Base-by-base conservation (phyloP, 2,329 filamentous ascomycete genomes). In the Scopulariopsis brevicaulis region DNA sequence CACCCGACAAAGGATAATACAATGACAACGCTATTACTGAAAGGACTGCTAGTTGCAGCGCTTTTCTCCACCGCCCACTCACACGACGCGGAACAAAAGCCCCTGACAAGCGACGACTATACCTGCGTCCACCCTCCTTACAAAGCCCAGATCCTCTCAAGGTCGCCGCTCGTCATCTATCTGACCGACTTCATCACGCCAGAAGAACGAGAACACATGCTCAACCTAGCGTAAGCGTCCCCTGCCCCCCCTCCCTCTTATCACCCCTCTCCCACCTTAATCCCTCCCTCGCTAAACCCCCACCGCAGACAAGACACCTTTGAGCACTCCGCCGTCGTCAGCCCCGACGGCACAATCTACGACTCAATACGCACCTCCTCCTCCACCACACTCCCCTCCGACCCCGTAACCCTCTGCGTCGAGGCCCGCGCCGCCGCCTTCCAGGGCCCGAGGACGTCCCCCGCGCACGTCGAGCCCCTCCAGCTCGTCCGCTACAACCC, bases 161-260 rank as follows among this genome's bases (percentile, higher is more conserved):
- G 73, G 46, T 77, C 76, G 4, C 77, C 77, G 8, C 65, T 79
- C 3, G 74, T 79, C 2, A 72, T 80, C 37, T 80, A 80, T 63
- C 68, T 80, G 24, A 69, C 71, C 61, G 69, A 74, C 62, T 79
- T 80, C 59, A 57, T 80, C 32, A 76, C 73, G 0, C 57, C 64
- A 5, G 63, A 66, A 1, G 77, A 80, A 63, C 68, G 72, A 0
- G 60, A 63, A 14, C 72, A 78, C 61, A 65, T 80, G 7, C 68
- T 72, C 34, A 65, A 69, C 1, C 65, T 75, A n/a, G 75, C 73
- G 74, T 76, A 61, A 32, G 67, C 66, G 7, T 6, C 55, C 32
- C 35, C 59, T 55, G 43, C n/a, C 24, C n/a, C 8, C 43, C 8
- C 43, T 22, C 43, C 40, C 5, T n/a, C 22, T 50, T 14, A 7